Evolutionary conservation across 345 rosid genomes (phyloP), one percentile per base, ranked within the genome.

Genomic region (Sapria himalayana): DNA sequence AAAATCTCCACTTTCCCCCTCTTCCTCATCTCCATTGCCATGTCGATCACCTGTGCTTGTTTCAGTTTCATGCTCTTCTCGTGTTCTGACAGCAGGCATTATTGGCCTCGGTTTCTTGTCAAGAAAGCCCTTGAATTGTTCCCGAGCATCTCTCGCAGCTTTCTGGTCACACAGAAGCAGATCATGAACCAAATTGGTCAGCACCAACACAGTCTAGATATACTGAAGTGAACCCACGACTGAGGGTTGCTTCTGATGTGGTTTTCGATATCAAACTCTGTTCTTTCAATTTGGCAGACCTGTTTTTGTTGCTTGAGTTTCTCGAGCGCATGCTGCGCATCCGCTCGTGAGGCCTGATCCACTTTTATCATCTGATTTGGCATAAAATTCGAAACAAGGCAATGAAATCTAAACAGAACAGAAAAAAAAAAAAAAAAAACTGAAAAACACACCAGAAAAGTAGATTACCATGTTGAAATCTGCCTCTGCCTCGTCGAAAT

Each of bases 101-200:
- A 91, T 80, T 58, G 84, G 93, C 44, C 99, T 93, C 0, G 96
- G 99, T 56, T 68, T 91, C 72, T 84, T 84, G 71, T 91, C 92
- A 29, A 91, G 84, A 29, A 91, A 62, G 22, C 99, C 96, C 59
- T 84, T 75, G 43, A 91, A 91, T 60, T 84, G 93, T 56, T 74
- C 80, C 24, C 80, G 62, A 23, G 75, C 95, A 55, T 61, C 80
- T 48, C 46, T 73, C 48, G 80, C 79, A 7, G 71, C 64, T 62
- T 77, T 81, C 99, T 91, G 69, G 42, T 43, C 46, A 45, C n/a
- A n/a, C n/a, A n/a, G n/a, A n/a, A n/a, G n/a, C n/a, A n/a, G n/a
- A n/a, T n/a, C n/a, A n/a, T n/a, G n/a, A n/a, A n/a, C n/a, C n/a
- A n/a, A n/a, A n/a, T n/a, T n/a, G n/a, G n/a, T n/a, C n/a, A n/a